These are phyloP conservation scores for Aspergillus aculeatus DNA, from an alignment of 2,329 filamentous ascomycete genomes.

Conservation along the genomic window DNA sequence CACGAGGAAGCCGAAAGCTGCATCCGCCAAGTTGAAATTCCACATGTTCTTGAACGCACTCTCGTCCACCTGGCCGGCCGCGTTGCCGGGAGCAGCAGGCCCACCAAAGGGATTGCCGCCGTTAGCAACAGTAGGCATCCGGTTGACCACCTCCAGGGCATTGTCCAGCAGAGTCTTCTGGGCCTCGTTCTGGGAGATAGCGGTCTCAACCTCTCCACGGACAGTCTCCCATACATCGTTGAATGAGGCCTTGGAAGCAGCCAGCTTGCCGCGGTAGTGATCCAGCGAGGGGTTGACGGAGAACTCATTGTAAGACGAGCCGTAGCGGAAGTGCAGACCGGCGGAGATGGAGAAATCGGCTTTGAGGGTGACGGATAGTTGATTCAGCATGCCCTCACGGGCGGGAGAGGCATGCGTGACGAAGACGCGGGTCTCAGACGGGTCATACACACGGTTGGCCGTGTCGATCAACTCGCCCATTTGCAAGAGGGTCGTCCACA, in stretches of 20 bases:
- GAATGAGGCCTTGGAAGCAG: constrained; percentile 96
- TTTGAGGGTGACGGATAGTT: constrained; percentile 94
- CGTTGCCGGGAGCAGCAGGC: constrained; percentile 66
- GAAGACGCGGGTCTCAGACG: constrained; percentile 93
- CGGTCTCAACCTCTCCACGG: constrained; percentile 90
- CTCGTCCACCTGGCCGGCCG: constrained; percentile 89
- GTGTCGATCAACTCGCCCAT: constrained; percentile 99
- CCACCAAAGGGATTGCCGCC: constrained; percentile 97
- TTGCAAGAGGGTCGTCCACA: constrained; percentile 98
- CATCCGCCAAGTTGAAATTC: constrained; percentile 99
- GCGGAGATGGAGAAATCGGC: constrained; percentile 98
- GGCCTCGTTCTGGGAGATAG: constrained; percentile 87
- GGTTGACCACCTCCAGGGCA: constrained; percentile 88
- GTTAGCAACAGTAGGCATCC: constrained; percentile 94
- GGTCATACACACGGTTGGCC: constrained; percentile 96
- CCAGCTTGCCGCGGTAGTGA: constrained; percentile 97
- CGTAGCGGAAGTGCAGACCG: constrained; percentile 96
- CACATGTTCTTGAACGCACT: constrained; percentile 99
- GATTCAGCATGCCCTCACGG: constrained; percentile 92
- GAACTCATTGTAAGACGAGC: constrained; percentile 99
- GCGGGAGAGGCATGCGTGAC: constrained; percentile 96
- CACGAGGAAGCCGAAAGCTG: constrained; percentile 93
- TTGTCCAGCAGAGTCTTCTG: constrained; percentile 91
- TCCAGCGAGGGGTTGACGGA: constrained; percentile 97
- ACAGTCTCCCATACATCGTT: constrained; percentile 99